phyloP scores from a whole-genome alignment of 495 filamentous ascomycete genomes.

The Filosporella fistucella region DNA sequence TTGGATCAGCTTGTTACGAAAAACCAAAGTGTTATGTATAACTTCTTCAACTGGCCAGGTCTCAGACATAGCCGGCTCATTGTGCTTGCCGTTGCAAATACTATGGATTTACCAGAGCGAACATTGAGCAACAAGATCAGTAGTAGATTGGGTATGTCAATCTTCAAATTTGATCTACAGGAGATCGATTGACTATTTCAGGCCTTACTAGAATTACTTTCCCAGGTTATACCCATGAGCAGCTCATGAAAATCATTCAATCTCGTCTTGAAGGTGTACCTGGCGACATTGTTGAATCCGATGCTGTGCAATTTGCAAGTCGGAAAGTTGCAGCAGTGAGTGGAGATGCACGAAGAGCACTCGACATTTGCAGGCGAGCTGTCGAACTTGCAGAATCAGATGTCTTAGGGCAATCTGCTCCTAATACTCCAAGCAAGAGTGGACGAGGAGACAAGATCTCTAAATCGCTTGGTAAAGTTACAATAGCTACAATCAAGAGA shows the following conservation, averaged over 20 bases:
- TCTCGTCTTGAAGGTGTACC: constrained; percentile 83
- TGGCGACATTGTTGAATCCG: constrained; percentile 84
- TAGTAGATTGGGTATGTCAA: constrained; percentile 60
- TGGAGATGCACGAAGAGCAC: constrained; percentile 85
- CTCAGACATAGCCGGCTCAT: constrained; percentile 87
- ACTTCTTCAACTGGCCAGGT: constrained; percentile 99
- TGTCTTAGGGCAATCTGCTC: constrained; percentile 22
- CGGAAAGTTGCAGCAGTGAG: constrained; percentile 95
- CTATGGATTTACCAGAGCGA: constrained; percentile 97
- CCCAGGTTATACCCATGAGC: constrained; percentile 93
- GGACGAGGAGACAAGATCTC: constrained; percentile 16
- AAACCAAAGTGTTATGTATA: constrained; percentile 99
- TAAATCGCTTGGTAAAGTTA: constrained; percentile 54
- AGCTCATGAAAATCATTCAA: constrained; percentile 96
- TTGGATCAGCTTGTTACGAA: constrained; percentile 96
- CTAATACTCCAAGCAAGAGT: constrained; percentile 27
- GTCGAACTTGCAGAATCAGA: constrained; percentile 92
- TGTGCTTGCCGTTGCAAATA: constrained; percentile 96
- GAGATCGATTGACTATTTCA: too few species aligned
- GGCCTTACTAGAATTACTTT: constrained; percentile 89
- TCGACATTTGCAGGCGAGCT: constrained; percentile 93
- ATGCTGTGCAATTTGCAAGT: constrained; percentile 94
- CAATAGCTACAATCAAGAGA: constrained; percentile 86
- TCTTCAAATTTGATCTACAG: too few species aligned
- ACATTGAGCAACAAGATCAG: constrained; percentile 98